Evolutionary conservation across 2,329 filamentous ascomycete species (phyloP).

Genomic region (Pseudocercospora cruenta): DNA sequence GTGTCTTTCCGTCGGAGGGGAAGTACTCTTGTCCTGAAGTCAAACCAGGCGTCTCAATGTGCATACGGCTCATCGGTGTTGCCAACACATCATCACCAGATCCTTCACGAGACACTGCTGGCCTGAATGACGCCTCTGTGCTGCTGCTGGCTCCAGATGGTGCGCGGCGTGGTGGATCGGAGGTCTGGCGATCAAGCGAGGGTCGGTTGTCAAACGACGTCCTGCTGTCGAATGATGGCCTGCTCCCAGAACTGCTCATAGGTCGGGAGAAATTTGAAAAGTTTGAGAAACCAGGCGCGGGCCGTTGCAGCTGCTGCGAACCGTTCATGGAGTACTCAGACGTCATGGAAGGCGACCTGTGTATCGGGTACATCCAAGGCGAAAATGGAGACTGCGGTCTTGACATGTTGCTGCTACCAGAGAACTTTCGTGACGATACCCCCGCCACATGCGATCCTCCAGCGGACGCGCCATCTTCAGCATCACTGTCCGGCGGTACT

Average conservation of each 20-base stretch:
- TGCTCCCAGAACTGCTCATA: constrained; percentile 66
- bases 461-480: constrained; percentile 65
- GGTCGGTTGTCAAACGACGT: constrained; percentile 44
- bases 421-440: constrained; percentile 75
- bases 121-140: constrained; percentile 30
- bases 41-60: background rate
- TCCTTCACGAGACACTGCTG: constrained; percentile 42
- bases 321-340: constrained; percentile 75
- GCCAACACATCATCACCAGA: constrained; percentile 39
- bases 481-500: constrained; percentile 57
- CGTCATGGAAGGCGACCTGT: constrained; percentile 79
- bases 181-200: constrained; percentile 31
- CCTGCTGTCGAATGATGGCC: constrained; percentile 41
- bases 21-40: background rate
- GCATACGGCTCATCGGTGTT: constrained; percentile 2
- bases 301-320: constrained; percentile 32
- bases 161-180: constrained; percentile 4
- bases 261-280: constrained; percentile 73
- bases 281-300: constrained; percentile 58
- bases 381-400: constrained; percentile 66
- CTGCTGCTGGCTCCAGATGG: constrained; percentile 35
- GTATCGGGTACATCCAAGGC: constrained; percentile 63
- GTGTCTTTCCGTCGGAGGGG: constrained; percentile 13
- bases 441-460: constrained; percentile 59
- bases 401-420: constrained; percentile 68